A percentile compares a stretch with the other conserved stretches of the same genome.
These are phyloP conservation scores for Picea sitchensis DNA, from an alignment of 75 land plant species.

Conservation along the genomic window DNA sequence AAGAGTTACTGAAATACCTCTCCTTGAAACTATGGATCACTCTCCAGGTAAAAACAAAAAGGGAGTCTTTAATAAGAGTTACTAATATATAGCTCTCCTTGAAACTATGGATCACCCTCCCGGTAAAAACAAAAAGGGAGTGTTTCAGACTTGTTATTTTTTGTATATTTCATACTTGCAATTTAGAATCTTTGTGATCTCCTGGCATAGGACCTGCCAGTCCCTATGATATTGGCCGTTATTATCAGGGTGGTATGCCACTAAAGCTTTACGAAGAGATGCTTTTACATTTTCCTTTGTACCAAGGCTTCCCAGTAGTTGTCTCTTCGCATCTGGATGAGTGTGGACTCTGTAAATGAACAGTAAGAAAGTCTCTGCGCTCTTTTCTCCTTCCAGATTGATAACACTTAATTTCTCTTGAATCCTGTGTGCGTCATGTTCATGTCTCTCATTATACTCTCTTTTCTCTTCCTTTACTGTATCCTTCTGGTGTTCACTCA, in stretches of 20 bases:
- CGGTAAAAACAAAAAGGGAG: no score
- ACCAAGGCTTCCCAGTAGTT: background rate
- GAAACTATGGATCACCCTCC: no score
- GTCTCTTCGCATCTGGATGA: conserved; percentile 1
- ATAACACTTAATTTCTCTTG: background rate
- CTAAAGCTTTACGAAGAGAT: conserved; percentile 13
- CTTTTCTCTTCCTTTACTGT: background rate
- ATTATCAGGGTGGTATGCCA: conserved; percentile 16
- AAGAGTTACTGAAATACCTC: no score
- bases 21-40: no score
- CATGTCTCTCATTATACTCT: background rate
- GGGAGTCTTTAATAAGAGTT: no score
- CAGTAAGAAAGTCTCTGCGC: conserved; percentile 11
- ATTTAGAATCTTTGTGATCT: conserved; percentile 12
- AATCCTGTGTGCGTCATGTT: background rate
- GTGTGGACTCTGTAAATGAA: conserved; percentile 7
- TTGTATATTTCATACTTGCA: background rate
- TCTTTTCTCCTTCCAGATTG: background rate
- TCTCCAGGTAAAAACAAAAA: no score
- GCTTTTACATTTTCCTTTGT: background rate
- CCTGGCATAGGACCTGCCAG: conserved; percentile 17
- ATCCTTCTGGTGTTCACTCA: conserved; percentile 7
- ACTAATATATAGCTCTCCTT: no score
- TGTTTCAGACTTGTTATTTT: no score
- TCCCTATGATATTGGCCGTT: conserved; percentile 9